Conservation (phyloP, 2,329 filamentous ascomycete genomes). For the Rutstroemia sp. region DNA sequence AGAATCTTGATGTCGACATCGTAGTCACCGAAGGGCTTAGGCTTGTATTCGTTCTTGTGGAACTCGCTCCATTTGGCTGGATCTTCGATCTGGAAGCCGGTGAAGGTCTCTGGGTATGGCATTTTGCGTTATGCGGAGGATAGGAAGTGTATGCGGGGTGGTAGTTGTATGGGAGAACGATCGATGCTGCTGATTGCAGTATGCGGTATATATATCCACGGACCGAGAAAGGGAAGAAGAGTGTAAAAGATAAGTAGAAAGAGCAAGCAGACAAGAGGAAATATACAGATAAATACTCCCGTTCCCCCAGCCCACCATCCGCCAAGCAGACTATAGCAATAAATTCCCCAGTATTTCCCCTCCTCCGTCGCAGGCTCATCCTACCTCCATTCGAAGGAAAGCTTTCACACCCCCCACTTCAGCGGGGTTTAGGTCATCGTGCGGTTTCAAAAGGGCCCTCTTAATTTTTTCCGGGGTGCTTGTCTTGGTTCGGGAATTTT, state of each 20-base stretch:
- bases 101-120: slow-evolving; percentile 50
- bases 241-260: background rate
- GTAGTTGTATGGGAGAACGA: background rate
- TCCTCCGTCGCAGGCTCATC: background rate
- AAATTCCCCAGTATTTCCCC: background rate
- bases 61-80: slow-evolving; percentile 28
- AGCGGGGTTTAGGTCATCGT: background rate
- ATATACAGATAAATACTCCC: background rate
- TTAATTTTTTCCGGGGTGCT: background rate
- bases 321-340: background rate
- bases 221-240: background rate
- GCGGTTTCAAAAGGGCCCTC: background rate
- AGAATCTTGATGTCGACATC: slow-evolving; percentile 86
- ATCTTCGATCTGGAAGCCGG: slow-evolving; percentile 48
- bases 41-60: slow-evolving; percentile 52
- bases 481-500: background rate
- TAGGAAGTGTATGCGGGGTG: background rate
- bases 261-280: background rate
- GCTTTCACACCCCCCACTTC: background rate
- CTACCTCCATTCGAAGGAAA: background rate
- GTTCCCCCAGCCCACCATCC: background rate
- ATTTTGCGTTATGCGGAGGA: slow-evolving; percentile 10
- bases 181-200: no score
- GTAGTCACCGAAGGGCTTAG: slow-evolving; percentile 80
- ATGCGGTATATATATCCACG: no score